Base-by-base conservation (phyloP, 768 basidiomycete genomes). In the Amanita thiersii region DNA sequence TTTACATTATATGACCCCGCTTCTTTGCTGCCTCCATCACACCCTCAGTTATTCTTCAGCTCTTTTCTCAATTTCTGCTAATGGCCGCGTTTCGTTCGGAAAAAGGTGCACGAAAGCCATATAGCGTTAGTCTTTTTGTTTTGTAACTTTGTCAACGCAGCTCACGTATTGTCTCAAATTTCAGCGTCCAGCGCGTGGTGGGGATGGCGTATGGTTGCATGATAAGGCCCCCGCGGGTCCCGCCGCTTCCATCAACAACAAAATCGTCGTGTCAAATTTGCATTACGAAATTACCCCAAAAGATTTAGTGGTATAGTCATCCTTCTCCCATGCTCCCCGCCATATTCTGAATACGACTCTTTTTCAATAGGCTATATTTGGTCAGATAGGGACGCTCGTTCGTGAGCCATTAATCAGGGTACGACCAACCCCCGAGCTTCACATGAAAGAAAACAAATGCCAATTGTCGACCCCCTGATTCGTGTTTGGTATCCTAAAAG, bases 321-420 rank as follows among this genome's bases (percentile, higher is more conserved):
- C 43, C 41, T 38, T 34, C 40, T 21, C 19, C 31, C 30, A 20
- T 28, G 39, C 28, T 19, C 37, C 23, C 28, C 34, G 20, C 34
- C 19, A 39, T 33, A 32, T 20, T 29, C 33, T 15, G 15, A 45
- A 19, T 40, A 31, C 21, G 12, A 14, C 34, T 26, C 20, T 31
- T 35, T 42, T 42, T 40, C 47, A 32, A 3, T 52, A 93, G 89
- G 72, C 75, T 63, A 89, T 93, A 52, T 94, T 93, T 73, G 86
- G 88, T 55, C 79, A 86, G 60, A 81, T 88, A 63, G 90, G 90
- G 69, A 88, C 86, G 68, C 79, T 94, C 63, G 75, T 88, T 57
- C 81, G 88, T 64, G 88, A 91, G 73, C 90, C 90, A 67, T 66
- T 79, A 62, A 90, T 94, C 64, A 88, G 86, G 84, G 90, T 94